Evolutionary conservation across 75 land plant species (phyloP), one percentile per base, ranked within the genome.

Genomic region (Chamaecyparis obtusa): DNA sequence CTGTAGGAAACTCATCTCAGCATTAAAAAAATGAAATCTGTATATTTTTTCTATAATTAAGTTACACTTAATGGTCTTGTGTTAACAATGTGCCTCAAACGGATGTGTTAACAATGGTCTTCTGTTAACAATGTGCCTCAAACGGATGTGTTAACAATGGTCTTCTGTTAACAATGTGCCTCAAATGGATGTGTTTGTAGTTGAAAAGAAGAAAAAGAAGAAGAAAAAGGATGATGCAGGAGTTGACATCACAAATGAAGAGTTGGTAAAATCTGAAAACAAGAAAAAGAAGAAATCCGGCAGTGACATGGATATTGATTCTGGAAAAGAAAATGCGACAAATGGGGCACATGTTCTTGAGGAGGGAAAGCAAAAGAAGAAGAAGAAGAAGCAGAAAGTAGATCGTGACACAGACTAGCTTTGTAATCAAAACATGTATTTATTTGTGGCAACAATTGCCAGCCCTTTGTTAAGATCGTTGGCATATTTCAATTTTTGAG

Each of bases 351-450:
- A 41, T 14, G 71, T 85, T 55, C 84, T 77, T 5, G 69, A 85
- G 54, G 88, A 86, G 7, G 55, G 27, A 3, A 92, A 89, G 80
- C 88, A 85, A 83, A 92, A 92, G 41, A 91, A 91, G 89, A 92
- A 88, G 80, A 86, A 88, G 82, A 48, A 44, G 87, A 86, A 77
- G 55, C 72, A 32, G 43, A 64, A 71, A 24, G 74, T 57, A 67
- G 83, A 81, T 56, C 36, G 41, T 24, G 83, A 81, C 54, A 11
- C n/a, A 1, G 51, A 81, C 32, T 81, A 81, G 83, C 36, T 2
- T 30, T 74, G 76, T 13, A 33, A 74, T 74, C 11, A 15, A 11
- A 32, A 74, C 32, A 74, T 74, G 76, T 74, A 74, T 74, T 74
- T 74, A 33, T 74, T 74, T 33, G 16, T 74, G 7, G 30, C 11